A percentile compares a stretch with the other conserved stretches of the same genome.
Conservation (phyloP, 169 alveolate genomes). For the Babesia caballi region DNA sequence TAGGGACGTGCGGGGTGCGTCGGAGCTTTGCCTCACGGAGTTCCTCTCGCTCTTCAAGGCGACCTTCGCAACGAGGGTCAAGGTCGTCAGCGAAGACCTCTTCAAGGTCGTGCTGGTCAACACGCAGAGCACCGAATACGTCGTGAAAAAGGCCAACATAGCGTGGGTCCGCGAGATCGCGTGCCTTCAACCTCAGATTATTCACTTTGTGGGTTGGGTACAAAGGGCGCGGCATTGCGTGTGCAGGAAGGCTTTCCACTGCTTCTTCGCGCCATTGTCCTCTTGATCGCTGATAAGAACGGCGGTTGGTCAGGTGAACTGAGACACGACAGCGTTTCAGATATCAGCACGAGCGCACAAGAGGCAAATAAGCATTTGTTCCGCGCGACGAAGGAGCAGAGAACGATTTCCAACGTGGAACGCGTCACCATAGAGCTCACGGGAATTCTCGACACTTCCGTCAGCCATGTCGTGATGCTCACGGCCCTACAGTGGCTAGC, state of each 20-base stretch:
- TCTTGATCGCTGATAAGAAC: constrained; percentile 32
- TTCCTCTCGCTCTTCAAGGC: constrained; percentile 39
- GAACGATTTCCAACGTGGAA: constrained; percentile 45
- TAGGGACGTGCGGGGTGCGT: constrained; percentile 62
- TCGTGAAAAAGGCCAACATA: constrained; percentile 32
- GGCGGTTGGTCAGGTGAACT: not conserved
- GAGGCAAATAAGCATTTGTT: constrained; percentile 53
- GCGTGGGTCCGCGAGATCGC: constrained; percentile 52
- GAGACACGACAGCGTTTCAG: not conserved
- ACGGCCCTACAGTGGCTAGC: constrained; percentile 56
- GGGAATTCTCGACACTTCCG: constrained; percentile 2
- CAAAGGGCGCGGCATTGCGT: not conserved
- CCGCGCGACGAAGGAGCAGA: constrained; percentile 23
- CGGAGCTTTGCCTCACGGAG: constrained; percentile 60
- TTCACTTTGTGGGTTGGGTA: constrained; percentile 33
- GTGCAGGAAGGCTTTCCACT: constrained; percentile 40
- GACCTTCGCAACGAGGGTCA: constrained; percentile 18
- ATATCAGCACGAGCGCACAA: constrained; percentile 46
- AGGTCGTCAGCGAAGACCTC: constrained; percentile 43
- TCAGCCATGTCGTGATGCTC: constrained; percentile 47
- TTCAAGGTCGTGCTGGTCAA: constrained; percentile 52
- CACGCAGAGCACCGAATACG: constrained; percentile 36
- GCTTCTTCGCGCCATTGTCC: constrained; percentile 21
- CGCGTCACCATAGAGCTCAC: constrained; percentile 16
- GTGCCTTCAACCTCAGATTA: constrained; percentile 52